Conservation (phyloP, 495 filamentous ascomycete species). For the Daldinia loculata region DNA sequence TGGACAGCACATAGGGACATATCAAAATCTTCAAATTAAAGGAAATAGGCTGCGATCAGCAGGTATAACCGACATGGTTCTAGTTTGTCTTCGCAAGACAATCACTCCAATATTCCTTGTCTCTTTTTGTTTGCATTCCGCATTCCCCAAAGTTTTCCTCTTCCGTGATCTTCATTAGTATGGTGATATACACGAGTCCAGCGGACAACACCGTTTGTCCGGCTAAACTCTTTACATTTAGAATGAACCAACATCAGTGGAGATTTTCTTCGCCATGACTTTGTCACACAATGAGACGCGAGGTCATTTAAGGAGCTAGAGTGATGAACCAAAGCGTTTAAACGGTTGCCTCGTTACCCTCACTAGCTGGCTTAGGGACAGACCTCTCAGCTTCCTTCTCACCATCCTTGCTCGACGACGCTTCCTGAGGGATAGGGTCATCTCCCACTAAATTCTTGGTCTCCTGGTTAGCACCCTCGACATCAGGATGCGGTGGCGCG, state of each 20-base stretch:
- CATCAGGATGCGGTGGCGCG: conserved; percentile 85
- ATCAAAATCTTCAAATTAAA: conserved; percentile 34
- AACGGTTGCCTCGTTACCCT: conserved; percentile 71
- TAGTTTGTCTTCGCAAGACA: conserved; percentile 25
- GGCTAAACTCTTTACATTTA: conserved; percentile 16
- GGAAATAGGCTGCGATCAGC: conserved; percentile 35
- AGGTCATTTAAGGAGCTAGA: conserved; percentile 11
- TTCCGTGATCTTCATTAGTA: conserved; percentile 41
- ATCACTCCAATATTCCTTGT: conserved; percentile 23
- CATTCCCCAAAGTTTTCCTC: conserved; percentile 26
- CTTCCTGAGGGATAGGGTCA: conserved; percentile 57
- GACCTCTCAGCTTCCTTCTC: conserved; percentile 65
- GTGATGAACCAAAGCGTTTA: conserved; percentile 1
- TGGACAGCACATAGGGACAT: background rate
- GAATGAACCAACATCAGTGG: conserved; percentile 25
- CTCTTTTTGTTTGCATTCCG: conserved; percentile 27
- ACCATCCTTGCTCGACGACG: conserved; percentile 70
- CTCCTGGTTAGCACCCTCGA: conserved; percentile 75
- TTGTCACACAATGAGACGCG: conserved; percentile 6
- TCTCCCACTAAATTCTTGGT: conserved; percentile 57
- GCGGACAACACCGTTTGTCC: conserved; percentile 16
- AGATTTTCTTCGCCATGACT: conserved; percentile 25
- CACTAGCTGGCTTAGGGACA: conserved; percentile 76
- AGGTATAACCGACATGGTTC: conserved; percentile 35
- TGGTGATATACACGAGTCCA: conserved; percentile 36